A percentile compares a stretch with the other conserved stretches of the same genome.
These are phyloP conservation scores for Maudiozyma pseudohumilis DNA, from an alignment of 805 yeast genomes.

Conservation along the genomic window DNA sequence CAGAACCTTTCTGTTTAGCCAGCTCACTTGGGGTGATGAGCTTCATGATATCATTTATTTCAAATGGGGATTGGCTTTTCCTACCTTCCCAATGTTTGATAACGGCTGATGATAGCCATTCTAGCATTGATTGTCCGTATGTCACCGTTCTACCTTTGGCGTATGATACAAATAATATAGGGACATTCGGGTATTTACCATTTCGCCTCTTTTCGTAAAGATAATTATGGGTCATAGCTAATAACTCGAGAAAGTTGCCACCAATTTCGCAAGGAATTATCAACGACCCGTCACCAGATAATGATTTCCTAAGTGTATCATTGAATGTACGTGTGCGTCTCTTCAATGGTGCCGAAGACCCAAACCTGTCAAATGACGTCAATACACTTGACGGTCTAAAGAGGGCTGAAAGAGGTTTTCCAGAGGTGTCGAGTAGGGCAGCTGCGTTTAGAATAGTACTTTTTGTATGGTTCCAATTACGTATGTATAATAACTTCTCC, in stretches of 20 bases:
- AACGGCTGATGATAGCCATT: slow-evolving; percentile 92
- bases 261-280: slow-evolving; percentile 74
- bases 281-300: slow-evolving; percentile 48
- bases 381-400: slow-evolving; percentile 75
- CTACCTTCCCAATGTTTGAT: slow-evolving; percentile 74
- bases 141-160: slow-evolving; percentile 69
- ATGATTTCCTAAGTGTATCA: slow-evolving; percentile 46
- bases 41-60: slow-evolving; percentile 48
- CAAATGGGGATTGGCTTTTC: slow-evolving; percentile 64
- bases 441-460: slow-evolving; percentile 78
- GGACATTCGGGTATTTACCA: slow-evolving; percentile 35
- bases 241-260: slow-evolving; percentile 70
- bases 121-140: slow-evolving; percentile 82
- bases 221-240: slow-evolving; percentile 63
- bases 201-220: slow-evolving; percentile 32
- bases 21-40: slow-evolving; percentile 49
- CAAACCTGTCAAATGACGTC: slow-evolving; percentile 48
- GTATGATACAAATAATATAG: slow-evolving; percentile 66
- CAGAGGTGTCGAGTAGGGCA: slow-evolving; percentile 44
- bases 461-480: slow-evolving; percentile 89
- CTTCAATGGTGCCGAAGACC: slow-evolving; percentile 53
- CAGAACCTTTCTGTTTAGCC: slow-evolving; percentile 50
- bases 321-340: slow-evolving; percentile 56
- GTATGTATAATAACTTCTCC: slow-evolving; percentile 80
- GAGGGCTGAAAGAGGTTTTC: slow-evolving; percentile 54